Conservation (phyloP, 768 basidiomycete genomes). For the Nidularia sp. region DNA sequence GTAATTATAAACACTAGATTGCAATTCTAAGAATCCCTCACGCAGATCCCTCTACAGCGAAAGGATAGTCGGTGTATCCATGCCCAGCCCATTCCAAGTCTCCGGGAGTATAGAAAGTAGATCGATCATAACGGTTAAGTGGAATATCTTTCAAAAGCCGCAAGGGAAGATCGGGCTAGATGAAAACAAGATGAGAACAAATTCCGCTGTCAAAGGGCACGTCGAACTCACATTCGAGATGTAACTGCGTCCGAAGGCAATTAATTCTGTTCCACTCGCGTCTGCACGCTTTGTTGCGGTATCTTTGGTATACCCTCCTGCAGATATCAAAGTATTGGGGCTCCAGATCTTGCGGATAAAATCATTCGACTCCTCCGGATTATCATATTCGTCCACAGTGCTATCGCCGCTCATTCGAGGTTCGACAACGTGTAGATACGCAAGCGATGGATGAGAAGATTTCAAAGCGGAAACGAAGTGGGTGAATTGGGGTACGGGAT, state of each 20-base stretch:
- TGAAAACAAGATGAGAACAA: not conserved
- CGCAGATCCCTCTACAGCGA: not conserved
- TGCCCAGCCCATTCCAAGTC: slow-evolving; percentile 12
- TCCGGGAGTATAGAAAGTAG: slow-evolving; percentile 33
- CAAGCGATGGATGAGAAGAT: slow-evolving; percentile 24
- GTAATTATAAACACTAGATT: too few species aligned
- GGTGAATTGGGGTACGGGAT: slow-evolving; percentile 30
- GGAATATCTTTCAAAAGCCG: slow-evolving; percentile 28
- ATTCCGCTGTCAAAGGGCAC: not conserved
- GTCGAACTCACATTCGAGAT: slow-evolving; percentile 24
- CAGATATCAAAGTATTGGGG: slow-evolving; percentile 19
- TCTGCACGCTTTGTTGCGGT: slow-evolving; percentile 21
- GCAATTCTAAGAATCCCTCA: too few species aligned
- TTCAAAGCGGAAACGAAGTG: slow-evolving; percentile 22
- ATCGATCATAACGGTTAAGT: slow-evolving; percentile 24
- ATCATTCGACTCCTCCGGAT: slow-evolving; percentile 10
- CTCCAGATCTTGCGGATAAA: slow-evolving; percentile 18
- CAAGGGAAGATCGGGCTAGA: slow-evolving; percentile 38
- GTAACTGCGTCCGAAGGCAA: slow-evolving; percentile 23
- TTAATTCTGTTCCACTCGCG: slow-evolving; percentile 12
- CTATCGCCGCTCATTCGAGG: slow-evolving; percentile 9
- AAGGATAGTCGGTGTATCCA: slow-evolving; percentile 27
- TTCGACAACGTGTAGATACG: slow-evolving; percentile 38
- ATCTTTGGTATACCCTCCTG: slow-evolving; percentile 24
- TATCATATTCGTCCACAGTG: not conserved